Base-by-base conservation (phyloP, 192 early-diverging fungal genomes). In the Radiomyces spectabilis region DNA sequence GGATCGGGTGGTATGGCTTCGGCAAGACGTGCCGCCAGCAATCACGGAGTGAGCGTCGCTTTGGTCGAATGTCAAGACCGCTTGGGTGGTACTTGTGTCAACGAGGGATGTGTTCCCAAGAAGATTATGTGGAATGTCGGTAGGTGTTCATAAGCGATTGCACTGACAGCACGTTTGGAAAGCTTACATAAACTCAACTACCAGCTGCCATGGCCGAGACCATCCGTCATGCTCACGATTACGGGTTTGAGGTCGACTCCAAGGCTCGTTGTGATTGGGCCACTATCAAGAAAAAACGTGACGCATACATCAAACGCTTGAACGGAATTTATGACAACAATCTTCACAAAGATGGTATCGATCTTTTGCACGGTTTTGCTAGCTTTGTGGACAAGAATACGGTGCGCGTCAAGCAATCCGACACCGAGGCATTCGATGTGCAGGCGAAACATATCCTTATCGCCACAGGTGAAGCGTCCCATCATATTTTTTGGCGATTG, bases 281-380 rank as follows among this genome's bases (percentile, higher is more conserved):
- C 4, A 51, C 67, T 2, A 61, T 98, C 50, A 97, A 97, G 74
- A 41, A 78, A 27, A 93, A 92, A 71, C 85, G 94, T 33, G 96
- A 98, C 62, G 93, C 87, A 5, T 98, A 98, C 68, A 89, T 97
- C 38, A 77, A 83, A 73, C 90, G 91, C 19, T 75, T 98, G 29
- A 98, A 98, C 71, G 87, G 88, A n/a, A 98, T 98, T 65, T 98
- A 98, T 74, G 86, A 83, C 69, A 77, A 53, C 57, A 98, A 98
- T 66, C 68, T 98, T 25, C 59, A 57, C 52, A 92, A 91, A 67
- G 94, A 97, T 50, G 66, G 62, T 5, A 82, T 98, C 26, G 88
- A 92, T 29, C 82, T 83, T 41, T 86, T 94, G 66, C 53, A 77
- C 30, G 95, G 95, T n/a, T 75, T 67, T 44, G 95, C 92, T 33